phyloP scores from a whole-genome alignment of 768 basidiomycete genomes.

The Tricholoma sp. region DNA sequence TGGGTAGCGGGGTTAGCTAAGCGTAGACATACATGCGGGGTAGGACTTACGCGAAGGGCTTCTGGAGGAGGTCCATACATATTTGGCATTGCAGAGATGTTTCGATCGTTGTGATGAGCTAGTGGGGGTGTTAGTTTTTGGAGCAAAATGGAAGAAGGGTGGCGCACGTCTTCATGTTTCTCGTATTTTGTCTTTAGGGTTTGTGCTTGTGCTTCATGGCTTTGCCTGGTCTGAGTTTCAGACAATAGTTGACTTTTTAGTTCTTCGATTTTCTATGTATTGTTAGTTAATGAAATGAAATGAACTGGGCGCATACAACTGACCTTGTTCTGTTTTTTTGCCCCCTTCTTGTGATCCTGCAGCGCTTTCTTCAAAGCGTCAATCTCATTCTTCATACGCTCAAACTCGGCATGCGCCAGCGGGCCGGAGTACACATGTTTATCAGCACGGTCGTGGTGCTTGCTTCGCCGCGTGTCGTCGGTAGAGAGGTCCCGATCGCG shows the following conservation, averaged over 20 bases:
- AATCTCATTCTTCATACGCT: constrained; percentile 52
- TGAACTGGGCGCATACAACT: constrained; percentile 1
- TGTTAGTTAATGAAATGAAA: constrained; percentile 3
- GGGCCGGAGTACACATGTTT: constrained; percentile 24
- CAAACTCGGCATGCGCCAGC: constrained; percentile 42
- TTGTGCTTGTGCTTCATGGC: constrained; percentile 40
- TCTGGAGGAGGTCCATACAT: constrained; percentile 63
- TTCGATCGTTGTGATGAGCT: constrained; percentile 57
- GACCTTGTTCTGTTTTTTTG: constrained; percentile 57
- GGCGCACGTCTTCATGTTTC: constrained; percentile 52
- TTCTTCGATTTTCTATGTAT: constrained; percentile 48
- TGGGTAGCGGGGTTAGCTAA: constrained; percentile 17
- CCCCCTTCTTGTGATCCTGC: constrained; percentile 41
- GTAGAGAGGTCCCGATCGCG: constrained; percentile 3
- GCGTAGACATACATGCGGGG: background rate
- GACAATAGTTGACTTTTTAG: constrained; percentile 37
- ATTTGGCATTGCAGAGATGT: constrained; percentile 66
- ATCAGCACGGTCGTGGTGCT: constrained; percentile 13
- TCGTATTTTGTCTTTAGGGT: constrained; percentile 40
- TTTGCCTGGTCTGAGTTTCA: constrained; percentile 33
- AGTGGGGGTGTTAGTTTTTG: background rate
- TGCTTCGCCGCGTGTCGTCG: constrained; percentile 9
- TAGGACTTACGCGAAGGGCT: constrained; percentile 59
- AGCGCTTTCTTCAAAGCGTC: constrained; percentile 47
- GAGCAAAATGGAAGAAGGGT: background rate